Evolutionary conservation across 306 rosid species (phyloP).

Genomic region (Prunus fruticosa): DNA sequence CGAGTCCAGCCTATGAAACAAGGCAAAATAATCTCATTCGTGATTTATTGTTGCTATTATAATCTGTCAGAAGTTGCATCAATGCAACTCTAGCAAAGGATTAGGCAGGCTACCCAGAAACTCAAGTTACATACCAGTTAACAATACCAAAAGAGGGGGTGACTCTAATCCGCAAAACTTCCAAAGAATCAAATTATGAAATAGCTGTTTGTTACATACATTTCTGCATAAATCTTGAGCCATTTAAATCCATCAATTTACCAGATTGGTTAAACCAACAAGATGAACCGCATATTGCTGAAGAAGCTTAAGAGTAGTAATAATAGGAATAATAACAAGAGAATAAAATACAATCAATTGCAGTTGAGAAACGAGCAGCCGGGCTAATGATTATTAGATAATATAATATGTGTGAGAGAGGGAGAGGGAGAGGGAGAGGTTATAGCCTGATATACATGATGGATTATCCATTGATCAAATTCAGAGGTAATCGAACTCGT

Average conservation of each 20-base stretch:
- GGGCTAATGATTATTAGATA: neutral
- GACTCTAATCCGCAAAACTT: neutral
- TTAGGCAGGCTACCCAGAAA: neutral
- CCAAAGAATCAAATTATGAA: neutral
- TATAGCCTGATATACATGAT: neutral
- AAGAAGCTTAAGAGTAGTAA: neutral
- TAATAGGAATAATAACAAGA: neutral
- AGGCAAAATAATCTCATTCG: neutral
- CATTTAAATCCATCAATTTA: neutral
- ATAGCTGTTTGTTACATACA: neutral
- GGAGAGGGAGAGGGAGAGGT: neutral
- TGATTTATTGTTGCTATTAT: neutral
- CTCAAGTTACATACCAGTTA: neutral
- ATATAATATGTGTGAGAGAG: neutral
- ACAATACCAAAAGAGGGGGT: neutral
- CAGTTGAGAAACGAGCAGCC: conserved; percentile 2
- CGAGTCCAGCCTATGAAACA: neutral
- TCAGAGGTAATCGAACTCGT: conserved; percentile 70
- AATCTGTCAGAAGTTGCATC: neutral
- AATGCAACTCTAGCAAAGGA: neutral
- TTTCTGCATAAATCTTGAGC: neutral
- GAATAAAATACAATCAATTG: neutral
- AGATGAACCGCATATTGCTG: neutral
- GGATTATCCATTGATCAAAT: neutral
- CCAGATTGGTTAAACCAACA: neutral